Conservation (phyloP, 1,284 basidiomycete genomes). For the Heimioporus retisporus region DNA sequence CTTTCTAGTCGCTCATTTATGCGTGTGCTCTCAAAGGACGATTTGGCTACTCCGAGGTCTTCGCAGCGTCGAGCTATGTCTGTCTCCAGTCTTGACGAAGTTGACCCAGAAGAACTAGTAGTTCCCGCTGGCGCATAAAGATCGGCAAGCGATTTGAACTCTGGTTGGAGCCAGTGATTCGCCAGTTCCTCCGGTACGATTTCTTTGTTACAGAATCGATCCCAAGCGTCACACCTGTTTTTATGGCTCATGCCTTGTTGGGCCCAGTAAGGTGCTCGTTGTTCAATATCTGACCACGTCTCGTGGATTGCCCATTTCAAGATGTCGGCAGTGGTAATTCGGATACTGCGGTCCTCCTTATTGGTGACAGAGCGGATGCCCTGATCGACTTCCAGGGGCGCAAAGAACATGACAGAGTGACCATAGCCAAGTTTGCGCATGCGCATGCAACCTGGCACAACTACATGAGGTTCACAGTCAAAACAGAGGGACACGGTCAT, state of each 20-base stretch:
- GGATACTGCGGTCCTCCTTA: conserved; percentile 3
- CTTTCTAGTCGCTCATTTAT: conserved; percentile 53
- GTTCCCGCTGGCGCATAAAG: conserved; percentile 22
- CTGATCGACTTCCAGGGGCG: conserved; percentile 56
- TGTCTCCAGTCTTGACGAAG: too few relatives aligned
- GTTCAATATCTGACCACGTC: conserved; percentile 42
- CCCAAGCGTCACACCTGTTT: conserved; percentile 44
- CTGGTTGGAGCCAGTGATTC: conserved; percentile 46
- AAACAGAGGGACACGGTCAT: neutral
- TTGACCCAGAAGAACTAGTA: too few relatives aligned
- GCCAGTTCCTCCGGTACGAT: conserved; percentile 23
- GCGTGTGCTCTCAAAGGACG: conserved; percentile 18
- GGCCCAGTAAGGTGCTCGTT: conserved; percentile 54
- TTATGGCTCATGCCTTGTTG: conserved; percentile 56
- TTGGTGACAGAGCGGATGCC: conserved; percentile 44
- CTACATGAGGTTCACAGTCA: neutral
- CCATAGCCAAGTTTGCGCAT: neutral
- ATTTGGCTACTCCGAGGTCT: neutral
- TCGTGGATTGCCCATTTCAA: conserved; percentile 35
- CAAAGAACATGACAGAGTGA: conserved; percentile 39
- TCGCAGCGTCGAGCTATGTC: conserved; percentile 24
- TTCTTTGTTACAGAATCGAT: conserved; percentile 17
- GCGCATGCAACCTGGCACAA: neutral
- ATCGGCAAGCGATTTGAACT: conserved; percentile 35
- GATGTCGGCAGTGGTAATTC: conserved; percentile 44